phyloP scores from a whole-genome alignment of 2,329 filamentous ascomycete genomes.

The Fusarium multiceps region DNA sequence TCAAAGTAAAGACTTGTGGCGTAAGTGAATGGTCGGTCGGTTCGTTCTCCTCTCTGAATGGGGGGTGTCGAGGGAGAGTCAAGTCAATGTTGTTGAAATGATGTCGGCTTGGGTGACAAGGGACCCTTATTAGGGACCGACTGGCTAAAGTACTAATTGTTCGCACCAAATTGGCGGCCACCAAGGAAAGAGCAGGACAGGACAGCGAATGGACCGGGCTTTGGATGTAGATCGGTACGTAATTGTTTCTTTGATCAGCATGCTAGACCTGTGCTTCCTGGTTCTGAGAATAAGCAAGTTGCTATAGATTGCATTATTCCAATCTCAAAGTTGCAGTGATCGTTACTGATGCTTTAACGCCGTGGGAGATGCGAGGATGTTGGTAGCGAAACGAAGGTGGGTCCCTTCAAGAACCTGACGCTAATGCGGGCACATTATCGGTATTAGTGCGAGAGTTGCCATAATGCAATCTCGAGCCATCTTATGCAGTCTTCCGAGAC shows the following conservation, averaged over 20 bases:
- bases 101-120: slow-evolving; percentile 41
- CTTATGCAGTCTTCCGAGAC: neutral
- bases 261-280: neutral
- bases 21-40: slow-evolving; percentile 18
- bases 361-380: slow-evolving; percentile 10
- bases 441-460: slow-evolving; percentile 2
- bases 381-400: slow-evolving; percentile 39
- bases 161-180: slow-evolving; percentile 40
- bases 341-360: slow-evolving; percentile 25
- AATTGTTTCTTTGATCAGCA: neutral
- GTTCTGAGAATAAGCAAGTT: slow-evolving; percentile 8
- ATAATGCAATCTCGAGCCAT: slow-evolving; percentile 8
- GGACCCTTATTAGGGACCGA: slow-evolving; percentile 40
- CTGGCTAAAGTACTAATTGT: slow-evolving; percentile 19
- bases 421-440: slow-evolving; percentile 23
- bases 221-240: neutral
- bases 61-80: slow-evolving; percentile 39
- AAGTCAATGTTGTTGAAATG: slow-evolving; percentile 37
- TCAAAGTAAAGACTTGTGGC: slow-evolving; percentile 9
- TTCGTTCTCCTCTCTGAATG: slow-evolving; percentile 33
- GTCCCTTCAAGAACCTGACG: slow-evolving; percentile 24
- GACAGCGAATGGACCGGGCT: slow-evolving; percentile 21
- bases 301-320: slow-evolving; percentile 12
- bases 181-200: slow-evolving; percentile 9
- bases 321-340: slow-evolving; percentile 24